Conservation (phyloP, 2,329 filamentous ascomycete genomes). For the Trichocomaceae sp. region DNA sequence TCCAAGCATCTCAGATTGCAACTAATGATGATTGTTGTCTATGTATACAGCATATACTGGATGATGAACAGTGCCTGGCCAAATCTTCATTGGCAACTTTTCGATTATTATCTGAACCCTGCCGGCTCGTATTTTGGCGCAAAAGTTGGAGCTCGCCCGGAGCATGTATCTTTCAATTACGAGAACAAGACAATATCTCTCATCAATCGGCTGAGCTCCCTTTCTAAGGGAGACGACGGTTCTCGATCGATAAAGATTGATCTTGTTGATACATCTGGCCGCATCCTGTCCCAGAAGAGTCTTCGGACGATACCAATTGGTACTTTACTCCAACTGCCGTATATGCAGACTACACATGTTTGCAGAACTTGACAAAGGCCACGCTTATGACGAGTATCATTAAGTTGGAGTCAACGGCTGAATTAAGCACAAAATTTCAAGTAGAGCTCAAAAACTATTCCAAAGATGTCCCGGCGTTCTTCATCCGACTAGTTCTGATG, state of each 20-base stretch:
- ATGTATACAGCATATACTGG: conserved; percentile 51
- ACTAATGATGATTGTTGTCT: neutral
- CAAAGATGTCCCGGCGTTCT: conserved; percentile 49
- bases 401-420: neutral
- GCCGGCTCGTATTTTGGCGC: conserved; percentile 55
- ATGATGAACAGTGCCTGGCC: conserved; percentile 63
- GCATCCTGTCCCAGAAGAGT: conserved; percentile 31
- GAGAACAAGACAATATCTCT: conserved; percentile 41
- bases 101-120: conserved; percentile 56
- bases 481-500: conserved; percentile 48
- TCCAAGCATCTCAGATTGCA: neutral
- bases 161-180: conserved; percentile 54
- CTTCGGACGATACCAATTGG: conserved; percentile 50
- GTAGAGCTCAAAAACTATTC: conserved; percentile 49
- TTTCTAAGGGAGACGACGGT: conserved; percentile 30
- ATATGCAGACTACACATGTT: conserved; percentile 45
- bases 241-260: conserved; percentile 44
- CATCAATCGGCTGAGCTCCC: conserved; percentile 46
- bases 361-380: conserved; percentile 38
- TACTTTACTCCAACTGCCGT: conserved; percentile 51
- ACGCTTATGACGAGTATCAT: conserved; percentile 28
- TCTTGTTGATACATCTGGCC: conserved; percentile 46
- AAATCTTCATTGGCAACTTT: conserved; percentile 58
- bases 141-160: conserved; percentile 45
- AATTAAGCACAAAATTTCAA: conserved; percentile 16